phyloP scores from a whole-genome alignment of 306 rosid genomes.

The Glycyrrhiza uralensis region DNA sequence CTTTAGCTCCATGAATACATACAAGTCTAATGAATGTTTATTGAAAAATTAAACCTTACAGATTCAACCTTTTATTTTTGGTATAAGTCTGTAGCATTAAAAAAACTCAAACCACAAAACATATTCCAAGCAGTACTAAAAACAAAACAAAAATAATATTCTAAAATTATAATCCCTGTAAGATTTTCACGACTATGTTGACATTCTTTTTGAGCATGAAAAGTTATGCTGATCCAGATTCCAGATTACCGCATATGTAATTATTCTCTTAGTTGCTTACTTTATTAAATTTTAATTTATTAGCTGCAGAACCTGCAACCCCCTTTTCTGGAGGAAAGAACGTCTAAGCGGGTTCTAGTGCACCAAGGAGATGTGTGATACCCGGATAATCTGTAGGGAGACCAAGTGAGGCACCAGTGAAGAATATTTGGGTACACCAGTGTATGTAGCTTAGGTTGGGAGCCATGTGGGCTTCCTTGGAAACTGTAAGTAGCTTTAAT shows the following conservation, averaged over 20 bases:
- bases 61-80: not conserved
- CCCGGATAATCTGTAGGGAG: not conserved
- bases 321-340: not conserved
- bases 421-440: not conserved
- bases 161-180: not conserved
- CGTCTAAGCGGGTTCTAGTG: not conserved
- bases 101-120: not conserved
- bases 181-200: not conserved
- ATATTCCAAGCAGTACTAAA: not conserved
- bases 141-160: not conserved
- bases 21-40: not conserved
- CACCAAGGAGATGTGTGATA: not conserved
- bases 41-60: not conserved
- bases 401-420: not conserved
- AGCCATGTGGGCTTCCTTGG: not conserved
- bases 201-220: not conserved
- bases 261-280: not conserved
- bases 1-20: slow-evolving; percentile 23
- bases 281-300: not conserved
- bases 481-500: not conserved
- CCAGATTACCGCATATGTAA: not conserved
- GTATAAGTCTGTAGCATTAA: not conserved
- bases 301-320: not conserved
- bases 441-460: not conserved
- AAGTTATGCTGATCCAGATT: not conserved